Conservation (phyloP, 148 eudicot genomes). For the Rhododendron kiyosumense region DNA sequence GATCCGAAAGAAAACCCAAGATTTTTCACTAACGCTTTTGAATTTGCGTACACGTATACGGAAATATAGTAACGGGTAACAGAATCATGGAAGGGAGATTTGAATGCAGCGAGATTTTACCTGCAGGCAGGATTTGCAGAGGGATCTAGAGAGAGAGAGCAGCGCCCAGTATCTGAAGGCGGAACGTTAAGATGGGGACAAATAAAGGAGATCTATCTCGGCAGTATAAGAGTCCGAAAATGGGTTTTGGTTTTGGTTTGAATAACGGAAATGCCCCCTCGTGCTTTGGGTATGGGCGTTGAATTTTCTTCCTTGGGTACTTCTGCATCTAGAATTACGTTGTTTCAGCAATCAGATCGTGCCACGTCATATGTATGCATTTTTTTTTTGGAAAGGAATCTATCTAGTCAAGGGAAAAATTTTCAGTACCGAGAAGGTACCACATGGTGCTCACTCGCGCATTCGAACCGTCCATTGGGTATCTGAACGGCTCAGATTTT, state of each 20-base stretch:
- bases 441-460: too few relatives aligned
- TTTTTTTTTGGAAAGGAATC: too few relatives aligned
- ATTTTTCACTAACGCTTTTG: background rate
- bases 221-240: background rate
- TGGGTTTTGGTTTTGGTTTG: background rate
- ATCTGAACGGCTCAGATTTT: too few relatives aligned
- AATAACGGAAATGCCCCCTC: conserved; percentile 7
- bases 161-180: background rate
- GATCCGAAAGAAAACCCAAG: background rate
- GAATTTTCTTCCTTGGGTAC: background rate
- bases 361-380: background rate
- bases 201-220: background rate
- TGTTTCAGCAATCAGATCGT: background rate
- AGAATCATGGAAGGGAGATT: background rate
- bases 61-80: background rate
- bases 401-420: too few relatives aligned
- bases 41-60: background rate
- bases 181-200: background rate
- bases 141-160: conserved; percentile 14
- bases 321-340: background rate
- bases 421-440: too few relatives aligned
- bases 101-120: background rate
- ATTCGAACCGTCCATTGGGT: too few relatives aligned
- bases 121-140: conserved; percentile 8
- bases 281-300: background rate